Base-by-base conservation (phyloP, 2,329 filamentous ascomycete species). In the Endoconidiophora polonica region DNA sequence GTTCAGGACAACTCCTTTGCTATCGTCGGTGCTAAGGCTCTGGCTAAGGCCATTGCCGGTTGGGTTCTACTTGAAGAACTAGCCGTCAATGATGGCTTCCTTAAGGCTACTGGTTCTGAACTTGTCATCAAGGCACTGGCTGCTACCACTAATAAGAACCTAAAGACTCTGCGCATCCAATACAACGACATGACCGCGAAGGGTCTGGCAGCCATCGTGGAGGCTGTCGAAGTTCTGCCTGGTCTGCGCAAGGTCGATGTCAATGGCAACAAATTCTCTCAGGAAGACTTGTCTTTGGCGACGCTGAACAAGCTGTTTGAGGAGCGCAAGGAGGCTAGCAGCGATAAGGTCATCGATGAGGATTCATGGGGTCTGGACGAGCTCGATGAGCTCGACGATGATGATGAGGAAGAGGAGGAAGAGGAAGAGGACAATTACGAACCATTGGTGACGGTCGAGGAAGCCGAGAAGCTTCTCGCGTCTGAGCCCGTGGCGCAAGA, bases 1-100 rank as follows among this genome's bases (percentile, higher is more conserved):
- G 70, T 98, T 54, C 90, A 98, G 65, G 91, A 98, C 68, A 98
- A 98, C 68, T 96, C 91, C 0, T 96, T 96, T 63, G 96, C 90
- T 7, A 65, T 81, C 38, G 72, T 74, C 55, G 91, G 88, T 22
- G 85, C 86, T 26, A 81, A 72, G 58, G 86, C 86, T 9, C 72
- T 98, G 48, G 81, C 85, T 38, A 76, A 73, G 57, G 85, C 86
- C 4, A 73, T 90, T 20, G 71, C 76, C 1, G 73, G 73, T 52
- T 98, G 90, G 90, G 65, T 74, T 0, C 69, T 77, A 38, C 70
- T 98, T 44, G 73, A 77, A 56, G 91, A 96, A 65, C 74, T 98
- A 12, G 88, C 86, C 38, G 76, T 96, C 10, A 85, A 87, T 41
- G 91, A 98, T 64, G 94, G 86, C 50, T 72, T 94, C 44, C 72